Conservation (phyloP, 2,329 filamentous ascomycete species). For the Hawksworthiomyces lignivorus region DNA sequence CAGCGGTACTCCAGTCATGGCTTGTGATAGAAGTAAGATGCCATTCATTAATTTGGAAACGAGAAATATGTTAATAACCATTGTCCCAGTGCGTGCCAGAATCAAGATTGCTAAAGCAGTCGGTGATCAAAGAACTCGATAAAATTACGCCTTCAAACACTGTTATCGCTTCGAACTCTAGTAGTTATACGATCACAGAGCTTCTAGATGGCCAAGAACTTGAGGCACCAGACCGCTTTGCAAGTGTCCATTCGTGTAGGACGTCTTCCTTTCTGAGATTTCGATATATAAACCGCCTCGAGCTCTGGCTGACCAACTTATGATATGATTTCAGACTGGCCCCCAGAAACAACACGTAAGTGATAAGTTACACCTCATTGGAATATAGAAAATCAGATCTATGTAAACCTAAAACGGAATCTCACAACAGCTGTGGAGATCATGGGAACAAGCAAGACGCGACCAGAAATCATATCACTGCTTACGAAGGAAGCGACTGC, state of each 20-base stretch:
- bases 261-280: neutral
- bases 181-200: slow-evolving; percentile 2
- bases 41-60: too few relatives aligned
- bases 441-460: neutral
- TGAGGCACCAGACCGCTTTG: neutral
- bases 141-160: neutral
- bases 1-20: neutral
- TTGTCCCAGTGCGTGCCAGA: slow-evolving; percentile 1
- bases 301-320: too few relatives aligned
- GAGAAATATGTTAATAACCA: too few relatives aligned
- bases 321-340: slow-evolving; percentile 1
- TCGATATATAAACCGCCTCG: too few relatives aligned
- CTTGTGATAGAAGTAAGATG: neutral
- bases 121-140: neutral
- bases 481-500: neutral
- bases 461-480: neutral
- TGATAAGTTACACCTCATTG: too few relatives aligned
- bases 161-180: slow-evolving; percentile 2
- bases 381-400: too few relatives aligned
- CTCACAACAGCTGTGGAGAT: slow-evolving; percentile 2
- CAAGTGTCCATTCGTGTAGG: slow-evolving; percentile 4
- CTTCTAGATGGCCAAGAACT: neutral
- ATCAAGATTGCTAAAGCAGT: neutral
- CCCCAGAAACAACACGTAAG: slow-evolving; percentile 2
- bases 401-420: too few relatives aligned